phyloP scores from a whole-genome alignment of 2,329 filamentous ascomycete species.

The Neocucurbitaria cava region DNA sequence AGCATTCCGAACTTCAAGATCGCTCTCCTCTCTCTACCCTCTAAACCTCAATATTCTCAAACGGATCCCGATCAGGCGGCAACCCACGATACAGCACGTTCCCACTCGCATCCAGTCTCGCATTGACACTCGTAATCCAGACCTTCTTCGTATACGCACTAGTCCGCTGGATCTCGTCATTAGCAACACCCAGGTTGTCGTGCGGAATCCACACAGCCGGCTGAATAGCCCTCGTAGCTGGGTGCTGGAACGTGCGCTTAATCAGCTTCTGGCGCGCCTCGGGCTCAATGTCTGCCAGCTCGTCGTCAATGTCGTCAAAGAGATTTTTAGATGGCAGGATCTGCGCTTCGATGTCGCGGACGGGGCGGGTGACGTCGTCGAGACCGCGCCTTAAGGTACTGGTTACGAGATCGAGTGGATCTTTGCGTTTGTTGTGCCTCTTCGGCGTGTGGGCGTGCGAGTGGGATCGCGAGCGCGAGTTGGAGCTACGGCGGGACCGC shows the following conservation, averaged over 20 bases:
- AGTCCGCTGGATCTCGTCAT: slow-evolving; percentile 86
- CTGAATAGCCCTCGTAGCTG: slow-evolving; percentile 80
- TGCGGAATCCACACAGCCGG: slow-evolving; percentile 94
- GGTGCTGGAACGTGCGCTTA: slow-evolving; percentile 88
- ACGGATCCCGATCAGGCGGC: slow-evolving; percentile 74
- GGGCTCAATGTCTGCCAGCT: slow-evolving; percentile 91
- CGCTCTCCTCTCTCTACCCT: background rate
- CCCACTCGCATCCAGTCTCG: slow-evolving; percentile 82
- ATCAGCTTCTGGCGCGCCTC: slow-evolving; percentile 87
- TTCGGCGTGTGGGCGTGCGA: slow-evolving; percentile 19
- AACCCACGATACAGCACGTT: slow-evolving; percentile 84
- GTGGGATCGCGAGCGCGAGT: slow-evolving; percentile 34
- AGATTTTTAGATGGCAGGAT: slow-evolving; percentile 76
- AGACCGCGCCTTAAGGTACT: slow-evolving; percentile 36
- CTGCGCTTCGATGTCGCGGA: slow-evolving; percentile 49
- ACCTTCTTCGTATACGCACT: slow-evolving; percentile 75
- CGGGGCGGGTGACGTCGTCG: slow-evolving; percentile 38
- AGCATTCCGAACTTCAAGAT: background rate
- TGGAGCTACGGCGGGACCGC: slow-evolving; percentile 35
- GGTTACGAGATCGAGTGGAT: slow-evolving; percentile 38
- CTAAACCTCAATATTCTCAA: slow-evolving; percentile 49
- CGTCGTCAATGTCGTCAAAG: slow-evolving; percentile 87
- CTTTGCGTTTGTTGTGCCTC: slow-evolving; percentile 29
- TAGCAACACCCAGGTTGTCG: slow-evolving; percentile 87
- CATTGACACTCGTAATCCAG: slow-evolving; percentile 94